Evolutionary conservation across 2,329 filamentous ascomycete genomes (phyloP), one percentile per base, ranked within the genome.

Genomic region (Trichoderma afroharzianum): DNA sequence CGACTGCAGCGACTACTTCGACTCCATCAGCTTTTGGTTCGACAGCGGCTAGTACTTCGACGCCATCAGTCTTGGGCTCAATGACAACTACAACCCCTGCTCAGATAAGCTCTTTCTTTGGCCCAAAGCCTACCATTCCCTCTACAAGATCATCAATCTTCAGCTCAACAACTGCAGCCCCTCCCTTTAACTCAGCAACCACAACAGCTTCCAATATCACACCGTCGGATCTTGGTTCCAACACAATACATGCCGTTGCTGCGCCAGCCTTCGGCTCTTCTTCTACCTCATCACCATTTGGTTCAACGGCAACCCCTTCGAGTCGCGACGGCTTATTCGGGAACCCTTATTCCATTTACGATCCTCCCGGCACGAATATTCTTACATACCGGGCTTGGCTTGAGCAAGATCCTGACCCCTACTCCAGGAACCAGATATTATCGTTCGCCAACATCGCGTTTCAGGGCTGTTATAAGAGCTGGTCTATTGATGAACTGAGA

Each of bases 381-480:
- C 15, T 43, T n/a, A n/a, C 15, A 43, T 50, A 50, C 1, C 43
- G 2, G 43, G 43, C 43, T 11, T 21, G 1, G 3, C n/a, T 21
- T 50, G 43, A 21, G 8, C 43, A 11, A 3, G 43, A 50, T 0
- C n/a, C 43, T 12, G n/a, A 3, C 1, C 0, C 0, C 18, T 21
- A 47, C 8, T 9, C n/a, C 21, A n/a, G 36, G 18, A 3, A 47
- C 7, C 8, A 4, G 18, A 11, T 18, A 47, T 0, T 50, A 4
- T 50, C 18, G 4, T 53, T 3, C 1, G 3, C 11, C 12, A 24
- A 24, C 5, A 53, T 53, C 11, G 11, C n/a, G 21, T 53, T 3
- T 24, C 47, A 53, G 0, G 21, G 21, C 3, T 50, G n/a, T 14
- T 53, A 53, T 2, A 24, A 3, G n/a, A 53, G 5, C n/a, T 53